These are phyloP conservation scores for Dipodascus geniculatus DNA, from an alignment of 805 yeast species.

Conservation along the genomic window DNA sequence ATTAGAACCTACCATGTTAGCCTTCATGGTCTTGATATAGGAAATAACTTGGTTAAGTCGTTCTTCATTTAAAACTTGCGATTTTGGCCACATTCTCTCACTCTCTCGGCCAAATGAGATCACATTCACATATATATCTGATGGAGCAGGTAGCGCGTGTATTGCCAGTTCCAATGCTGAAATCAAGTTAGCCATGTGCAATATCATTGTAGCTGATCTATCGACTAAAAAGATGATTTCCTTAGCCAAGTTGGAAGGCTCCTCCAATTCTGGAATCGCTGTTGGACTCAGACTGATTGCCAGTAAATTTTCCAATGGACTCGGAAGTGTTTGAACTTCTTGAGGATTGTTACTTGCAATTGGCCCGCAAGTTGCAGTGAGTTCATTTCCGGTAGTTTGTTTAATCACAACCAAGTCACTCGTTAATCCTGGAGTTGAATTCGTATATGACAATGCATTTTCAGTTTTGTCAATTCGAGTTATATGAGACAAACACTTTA, in stretches of 20 bases:
- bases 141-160: neutral
- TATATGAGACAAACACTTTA: neutral
- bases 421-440: neutral
- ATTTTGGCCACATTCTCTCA: neutral
- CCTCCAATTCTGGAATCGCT: neutral
- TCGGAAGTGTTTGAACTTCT: neutral
- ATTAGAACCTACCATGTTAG: neutral
- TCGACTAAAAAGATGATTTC: neutral
- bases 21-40: neutral
- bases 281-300: neutral
- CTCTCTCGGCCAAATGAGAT: neutral
- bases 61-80: neutral
- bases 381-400: neutral
- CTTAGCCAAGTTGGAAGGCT: neutral
- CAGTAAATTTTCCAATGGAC: neutral
- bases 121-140: neutral
- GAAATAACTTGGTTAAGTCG: neutral
- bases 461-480: neutral
- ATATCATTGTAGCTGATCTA: neutral
- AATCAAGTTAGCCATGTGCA: neutral
- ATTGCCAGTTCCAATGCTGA: neutral
- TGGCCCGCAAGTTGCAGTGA: neutral
- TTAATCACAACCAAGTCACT: neutral
- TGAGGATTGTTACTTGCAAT: neutral
- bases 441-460: neutral